phyloP scores from a whole-genome alignment of 2,329 filamentous ascomycete species.

The Samsoniella hepiali region DNA sequence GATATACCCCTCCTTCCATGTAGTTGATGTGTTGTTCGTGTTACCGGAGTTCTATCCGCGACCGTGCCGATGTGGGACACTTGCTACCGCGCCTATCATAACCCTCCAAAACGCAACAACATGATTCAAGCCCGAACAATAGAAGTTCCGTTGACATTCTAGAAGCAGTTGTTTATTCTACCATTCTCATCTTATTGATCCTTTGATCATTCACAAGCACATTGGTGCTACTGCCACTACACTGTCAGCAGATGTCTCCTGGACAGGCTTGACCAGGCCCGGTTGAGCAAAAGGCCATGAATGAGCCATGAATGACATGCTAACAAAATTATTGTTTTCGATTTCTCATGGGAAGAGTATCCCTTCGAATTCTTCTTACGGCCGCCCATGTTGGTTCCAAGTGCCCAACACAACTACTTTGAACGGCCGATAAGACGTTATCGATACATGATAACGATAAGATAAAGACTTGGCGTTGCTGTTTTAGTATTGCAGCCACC shows the following conservation, averaged over 20 bases:
- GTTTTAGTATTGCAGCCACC: not conserved
- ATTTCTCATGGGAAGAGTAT: no score
- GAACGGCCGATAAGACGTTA: not conserved
- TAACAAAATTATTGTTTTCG: no score
- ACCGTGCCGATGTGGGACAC: not conserved
- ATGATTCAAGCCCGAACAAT: not conserved
- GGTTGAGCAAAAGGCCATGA: no score
- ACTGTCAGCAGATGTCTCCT: not conserved
- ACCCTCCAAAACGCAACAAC: not conserved
- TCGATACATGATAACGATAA: conserved; percentile 3
- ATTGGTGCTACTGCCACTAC: no score
- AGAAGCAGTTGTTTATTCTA: not conserved
- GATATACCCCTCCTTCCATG: not conserved
- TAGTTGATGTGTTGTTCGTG: not conserved
- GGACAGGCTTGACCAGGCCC: no score
- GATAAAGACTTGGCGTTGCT: not conserved
- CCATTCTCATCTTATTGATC: not conserved
- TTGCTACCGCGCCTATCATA: not conserved
- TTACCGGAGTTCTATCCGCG: not conserved
- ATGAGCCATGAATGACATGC: no score
- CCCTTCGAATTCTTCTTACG: no score
- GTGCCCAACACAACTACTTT: not conserved
- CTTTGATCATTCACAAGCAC: not conserved
- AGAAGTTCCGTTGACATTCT: no score
- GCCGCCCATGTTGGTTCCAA: not conserved